These are phyloP conservation scores for Trichaptum fuscoviolaceum DNA, from an alignment of 768 basidiomycete species.

Conservation along the genomic window DNA sequence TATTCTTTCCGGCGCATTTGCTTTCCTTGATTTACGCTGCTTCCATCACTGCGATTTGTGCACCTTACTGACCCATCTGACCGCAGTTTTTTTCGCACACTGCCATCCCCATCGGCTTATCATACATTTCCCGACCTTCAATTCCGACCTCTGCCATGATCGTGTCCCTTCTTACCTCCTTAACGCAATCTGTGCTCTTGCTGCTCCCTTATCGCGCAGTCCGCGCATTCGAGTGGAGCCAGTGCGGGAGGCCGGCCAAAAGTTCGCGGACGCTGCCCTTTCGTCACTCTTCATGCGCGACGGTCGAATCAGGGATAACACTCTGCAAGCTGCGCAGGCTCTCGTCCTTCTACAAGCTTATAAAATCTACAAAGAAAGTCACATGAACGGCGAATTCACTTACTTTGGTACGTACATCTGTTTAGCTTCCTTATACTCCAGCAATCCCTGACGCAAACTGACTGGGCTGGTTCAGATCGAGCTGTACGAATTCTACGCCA, in stretches of 20 bases:
- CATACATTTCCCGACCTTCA: constrained; percentile 76
- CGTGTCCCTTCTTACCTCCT: constrained; percentile 67
- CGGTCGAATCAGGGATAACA: constrained; percentile 56
- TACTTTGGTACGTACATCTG: constrained; percentile 25
- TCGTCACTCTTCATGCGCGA: constrained; percentile 68
- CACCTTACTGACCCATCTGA: neutral
- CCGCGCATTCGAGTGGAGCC: constrained; percentile 53
- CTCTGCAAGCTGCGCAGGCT: constrained; percentile 69
- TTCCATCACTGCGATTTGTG: neutral
- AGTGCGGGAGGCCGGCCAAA: constrained; percentile 45
- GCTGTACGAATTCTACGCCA: constrained; percentile 63
- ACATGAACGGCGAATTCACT: constrained; percentile 20
- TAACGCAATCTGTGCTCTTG: constrained; percentile 70
- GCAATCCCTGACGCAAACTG: constrained; percentile 6
- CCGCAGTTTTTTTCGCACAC: constrained; percentile 73
- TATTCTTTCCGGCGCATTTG: neutral
- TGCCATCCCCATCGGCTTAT: constrained; percentile 73
- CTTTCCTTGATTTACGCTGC: neutral
- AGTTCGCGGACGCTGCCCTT: constrained; percentile 53
- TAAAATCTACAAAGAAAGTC: constrained; percentile 41
- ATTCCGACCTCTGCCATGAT: constrained; percentile 57
- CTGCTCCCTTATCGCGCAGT: constrained; percentile 70
- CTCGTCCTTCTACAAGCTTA: constrained; percentile 68
- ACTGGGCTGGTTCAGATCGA: constrained; percentile 37
- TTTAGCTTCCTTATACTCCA: constrained; percentile 5